A percentile compares a stretch with the other conserved stretches of the same genome.
These are phyloP conservation scores for Jaenimonas drosophilae DNA, from an alignment of 208 protist genomes.

Conservation along the genomic window DNA sequence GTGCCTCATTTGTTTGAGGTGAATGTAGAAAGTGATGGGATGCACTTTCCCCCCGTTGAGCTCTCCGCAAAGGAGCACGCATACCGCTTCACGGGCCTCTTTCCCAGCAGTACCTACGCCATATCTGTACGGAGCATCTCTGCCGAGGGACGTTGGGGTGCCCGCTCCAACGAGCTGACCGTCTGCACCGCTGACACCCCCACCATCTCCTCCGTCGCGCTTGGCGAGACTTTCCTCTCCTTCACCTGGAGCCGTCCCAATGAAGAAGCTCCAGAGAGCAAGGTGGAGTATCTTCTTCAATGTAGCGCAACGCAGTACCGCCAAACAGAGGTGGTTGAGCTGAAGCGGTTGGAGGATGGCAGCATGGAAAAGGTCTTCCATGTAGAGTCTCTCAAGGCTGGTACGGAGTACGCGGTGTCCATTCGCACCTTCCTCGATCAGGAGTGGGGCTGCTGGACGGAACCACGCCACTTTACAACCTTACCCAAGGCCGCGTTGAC, in stretches of 20 bases:
- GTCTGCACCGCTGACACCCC: constrained; percentile 58
- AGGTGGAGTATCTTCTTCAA: constrained; percentile 65
- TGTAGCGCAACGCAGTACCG: constrained; percentile 35
- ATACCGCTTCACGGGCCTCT: constrained; percentile 48
- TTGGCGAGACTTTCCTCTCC: constrained; percentile 76
- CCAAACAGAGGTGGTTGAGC: constrained; percentile 21
- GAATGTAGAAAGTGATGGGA: constrained; percentile 25
- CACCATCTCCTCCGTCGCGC: constrained; percentile 23
- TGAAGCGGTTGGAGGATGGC: constrained; percentile 10
- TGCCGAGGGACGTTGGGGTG: constrained; percentile 59
- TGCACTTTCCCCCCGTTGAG: constrained; percentile 10
- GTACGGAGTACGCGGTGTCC: constrained; percentile 52
- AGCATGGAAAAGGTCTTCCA: constrained; percentile 37
- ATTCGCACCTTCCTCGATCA: constrained; percentile 60
- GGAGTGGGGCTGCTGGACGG: constrained; percentile 86
- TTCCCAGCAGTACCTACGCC: constrained; percentile 54
- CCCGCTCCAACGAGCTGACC: constrained; percentile 39
- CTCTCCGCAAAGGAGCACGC: constrained; percentile 12
- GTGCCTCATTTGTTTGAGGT: constrained; percentile 39
- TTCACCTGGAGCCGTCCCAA: constrained; percentile 52
- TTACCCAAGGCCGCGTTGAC: constrained; percentile 20
- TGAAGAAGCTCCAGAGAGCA: constrained; percentile 37
- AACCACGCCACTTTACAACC: constrained; percentile 49
- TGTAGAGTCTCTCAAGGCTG: constrained; percentile 49
- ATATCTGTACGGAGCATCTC: constrained; percentile 65